A percentile compares a stretch with the other conserved stretches of the same genome.
Conservation (phyloP, 345 rosid species). For the Acer campestre region DNA sequence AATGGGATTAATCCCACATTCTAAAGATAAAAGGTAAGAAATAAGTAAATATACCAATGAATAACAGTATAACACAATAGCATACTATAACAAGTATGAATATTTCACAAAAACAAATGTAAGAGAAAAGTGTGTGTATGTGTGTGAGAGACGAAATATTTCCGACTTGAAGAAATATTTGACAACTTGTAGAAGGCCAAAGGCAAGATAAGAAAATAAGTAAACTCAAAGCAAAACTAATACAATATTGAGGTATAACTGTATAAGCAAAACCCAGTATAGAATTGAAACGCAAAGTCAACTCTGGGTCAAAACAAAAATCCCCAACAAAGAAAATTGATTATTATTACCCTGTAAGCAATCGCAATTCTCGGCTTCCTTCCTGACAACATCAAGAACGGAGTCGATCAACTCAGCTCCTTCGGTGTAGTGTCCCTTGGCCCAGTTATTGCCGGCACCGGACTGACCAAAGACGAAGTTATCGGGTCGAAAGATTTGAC, state of each 20-base stretch:
- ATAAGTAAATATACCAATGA: too few species aligned
- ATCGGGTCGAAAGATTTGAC: conserved; percentile 34
- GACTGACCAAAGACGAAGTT: conserved; percentile 38
- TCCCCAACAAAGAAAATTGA: background rate
- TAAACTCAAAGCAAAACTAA: background rate
- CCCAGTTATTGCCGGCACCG: conserved; percentile 37
- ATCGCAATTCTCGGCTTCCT: conserved; percentile 37
- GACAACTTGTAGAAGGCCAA: background rate
- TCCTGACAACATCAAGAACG: conserved; percentile 35
- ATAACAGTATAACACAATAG: too few species aligned
- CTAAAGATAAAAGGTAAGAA: too few species aligned
- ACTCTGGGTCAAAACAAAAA: background rate
- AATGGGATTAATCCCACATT: too few species aligned
- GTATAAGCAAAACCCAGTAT: background rate
- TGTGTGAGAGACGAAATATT: background rate
- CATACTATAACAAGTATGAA: too few species aligned
- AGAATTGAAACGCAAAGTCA: background rate
- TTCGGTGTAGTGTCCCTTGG: conserved; percentile 36
- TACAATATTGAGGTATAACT: too few species aligned
- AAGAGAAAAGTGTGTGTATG: too few species aligned
- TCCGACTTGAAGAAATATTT: background rate
- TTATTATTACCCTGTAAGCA: conserved; percentile 30
- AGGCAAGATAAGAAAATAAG: background rate
- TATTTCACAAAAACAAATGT: too few species aligned
- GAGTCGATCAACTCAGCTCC: conserved; percentile 37